Evolutionary conservation across 345 rosid genomes (phyloP), one percentile per base, ranked within the genome.

Genomic region (Eucalyptus cloeziana): DNA sequence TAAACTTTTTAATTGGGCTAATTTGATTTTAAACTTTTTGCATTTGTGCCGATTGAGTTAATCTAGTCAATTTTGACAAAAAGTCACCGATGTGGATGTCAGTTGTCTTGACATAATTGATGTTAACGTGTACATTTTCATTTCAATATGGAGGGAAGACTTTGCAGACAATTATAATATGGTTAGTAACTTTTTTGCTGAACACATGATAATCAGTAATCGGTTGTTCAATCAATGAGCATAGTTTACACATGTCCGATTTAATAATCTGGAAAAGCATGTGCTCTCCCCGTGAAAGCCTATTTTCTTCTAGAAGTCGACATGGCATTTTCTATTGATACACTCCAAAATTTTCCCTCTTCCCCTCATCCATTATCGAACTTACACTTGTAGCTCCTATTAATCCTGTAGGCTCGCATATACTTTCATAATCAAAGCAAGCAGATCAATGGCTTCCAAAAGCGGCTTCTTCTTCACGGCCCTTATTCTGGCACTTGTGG

Each of bases 11-110:
- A 51, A 51, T 51, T 17, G 22, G 8, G 3, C 9, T 51, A 51
- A 51, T 51, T 51, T 51, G 54, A 51, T 51, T 1, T 51, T 51
- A 3, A 51, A 51, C 9, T 0, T 7, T 17, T 51, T 51, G 54
- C 22, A 51, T 51, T 51, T 51, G 0, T 51, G 4, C 1, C 54
- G 7, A 51, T 51, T 51, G 54, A 3, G 0, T 51, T 9, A 51
- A 51, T 1, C 54, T 17, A 17, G 8, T 17, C 9, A 51, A 51
- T 17, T 51, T 51, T 51, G 54, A 17, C 54, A 1, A 51, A 51
- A 51, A 51, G 3, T 17, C 2, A 0, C 9, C 3, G 2, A 0
- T 1, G 0, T 51, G 1, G 4, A 51, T 1, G 0, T 51, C 4
- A 0, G 2, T 0, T 51, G 0, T 51, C 54, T 3, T 51, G 54